phyloP scores from a whole-genome alignment of 371 early-diverging fungal genomes.

The Blakeslea trispora region DNA sequence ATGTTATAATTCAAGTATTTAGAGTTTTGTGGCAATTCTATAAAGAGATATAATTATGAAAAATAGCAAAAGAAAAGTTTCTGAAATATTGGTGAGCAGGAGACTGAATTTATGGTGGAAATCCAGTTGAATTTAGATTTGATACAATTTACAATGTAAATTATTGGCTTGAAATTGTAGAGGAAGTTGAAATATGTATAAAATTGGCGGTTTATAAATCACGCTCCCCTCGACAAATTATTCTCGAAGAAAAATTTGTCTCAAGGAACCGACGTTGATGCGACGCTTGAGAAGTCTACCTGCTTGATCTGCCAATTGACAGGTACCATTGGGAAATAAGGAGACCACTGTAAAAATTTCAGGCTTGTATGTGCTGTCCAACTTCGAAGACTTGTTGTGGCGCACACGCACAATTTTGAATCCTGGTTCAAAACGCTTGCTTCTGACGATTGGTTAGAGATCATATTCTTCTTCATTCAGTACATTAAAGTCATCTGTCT shows the following conservation, averaged over 20 bases:
- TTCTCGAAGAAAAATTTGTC: not conserved
- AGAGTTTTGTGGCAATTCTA: no score
- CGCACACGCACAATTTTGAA: not conserved
- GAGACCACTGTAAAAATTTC: constrained; percentile 1
- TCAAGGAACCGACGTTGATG: not conserved
- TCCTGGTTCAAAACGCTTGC: not conserved
- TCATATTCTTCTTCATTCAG: not conserved
- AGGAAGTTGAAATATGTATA: no score
- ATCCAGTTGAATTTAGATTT: no score
- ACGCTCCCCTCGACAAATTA: no score
- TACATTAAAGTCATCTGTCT: not conserved
- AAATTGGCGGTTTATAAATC: no score
- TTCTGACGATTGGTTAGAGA: not conserved
- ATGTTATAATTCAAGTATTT: no score
- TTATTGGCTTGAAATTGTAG: no score
- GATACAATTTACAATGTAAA: no score
- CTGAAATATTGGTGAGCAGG: no score
- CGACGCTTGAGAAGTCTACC: constrained; percentile 2
- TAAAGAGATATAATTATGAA: no score
- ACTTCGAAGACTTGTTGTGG: not conserved
- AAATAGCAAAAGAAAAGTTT: no score
- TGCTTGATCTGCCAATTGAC: not conserved
- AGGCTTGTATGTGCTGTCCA: not conserved
- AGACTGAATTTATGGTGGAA: no score
- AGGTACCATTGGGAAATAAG: constrained; percentile 4